These are phyloP conservation scores for Phytophthora agathidicida DNA, from an alignment of 352 stramenopile species.

Conservation along the genomic window DNA sequence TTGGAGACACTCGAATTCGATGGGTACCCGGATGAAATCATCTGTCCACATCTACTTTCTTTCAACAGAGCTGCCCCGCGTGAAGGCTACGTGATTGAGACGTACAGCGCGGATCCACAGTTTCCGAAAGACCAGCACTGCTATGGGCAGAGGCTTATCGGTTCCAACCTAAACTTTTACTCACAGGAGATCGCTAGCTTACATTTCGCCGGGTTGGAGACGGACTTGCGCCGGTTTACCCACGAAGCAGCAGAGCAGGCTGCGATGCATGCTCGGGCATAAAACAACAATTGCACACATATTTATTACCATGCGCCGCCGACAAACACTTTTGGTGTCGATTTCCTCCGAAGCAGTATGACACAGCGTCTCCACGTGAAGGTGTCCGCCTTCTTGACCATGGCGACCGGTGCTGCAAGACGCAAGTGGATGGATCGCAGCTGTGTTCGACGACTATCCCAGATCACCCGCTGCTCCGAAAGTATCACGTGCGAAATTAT, in stretches of 20 bases:
- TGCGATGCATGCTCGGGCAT: neutral
- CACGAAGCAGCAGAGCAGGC: constrained; percentile 21
- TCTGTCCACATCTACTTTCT: constrained; percentile 72
- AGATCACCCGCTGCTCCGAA: neutral
- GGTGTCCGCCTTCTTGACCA: neutral
- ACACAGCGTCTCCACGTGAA: neutral
- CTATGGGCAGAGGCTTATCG: constrained; percentile 47
- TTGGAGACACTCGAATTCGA: constrained; percentile 5
- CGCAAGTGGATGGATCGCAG: constrained; percentile 10
- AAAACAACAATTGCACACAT: neutral
- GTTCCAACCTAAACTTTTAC: constrained; percentile 41
- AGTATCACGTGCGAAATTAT: constrained; percentile 7
- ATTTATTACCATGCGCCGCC: too few relatives aligned
- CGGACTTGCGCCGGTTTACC: constrained; percentile 31
- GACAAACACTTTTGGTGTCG: too few relatives aligned
- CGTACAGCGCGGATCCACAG: constrained; percentile 41
- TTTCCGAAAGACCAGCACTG: constrained; percentile 59
- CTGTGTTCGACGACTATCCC: neutral
- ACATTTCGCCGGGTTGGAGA: constrained; percentile 36
- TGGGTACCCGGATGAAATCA: constrained; percentile 43
- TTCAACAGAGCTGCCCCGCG: constrained; percentile 48
- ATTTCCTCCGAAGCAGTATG: neutral
- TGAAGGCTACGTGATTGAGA: constrained; percentile 52
- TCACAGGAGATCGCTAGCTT: constrained; percentile 27
- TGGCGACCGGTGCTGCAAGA: constrained; percentile 5